phyloP scores from a whole-genome alignment of 2,329 filamentous ascomycete species.

The Plenodomus tracheiphilus region DNA sequence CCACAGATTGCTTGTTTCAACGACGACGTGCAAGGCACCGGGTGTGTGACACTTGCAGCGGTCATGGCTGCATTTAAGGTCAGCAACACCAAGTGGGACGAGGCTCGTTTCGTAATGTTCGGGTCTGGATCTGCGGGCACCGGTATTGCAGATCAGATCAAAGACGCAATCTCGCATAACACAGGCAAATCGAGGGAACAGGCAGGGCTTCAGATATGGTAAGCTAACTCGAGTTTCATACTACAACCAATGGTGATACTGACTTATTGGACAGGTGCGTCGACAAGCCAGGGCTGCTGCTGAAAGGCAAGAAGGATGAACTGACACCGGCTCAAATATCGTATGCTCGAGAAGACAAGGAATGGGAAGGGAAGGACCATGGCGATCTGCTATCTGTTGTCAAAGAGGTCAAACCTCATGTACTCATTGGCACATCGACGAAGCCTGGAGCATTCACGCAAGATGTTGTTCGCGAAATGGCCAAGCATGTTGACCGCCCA shows the following conservation, averaged over 20 bases:
- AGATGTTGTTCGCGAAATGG: conserved; percentile 75
- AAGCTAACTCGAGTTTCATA: conserved; percentile 5
- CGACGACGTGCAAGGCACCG: conserved; percentile 87
- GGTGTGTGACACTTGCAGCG: conserved; percentile 82
- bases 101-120: conserved; percentile 74
- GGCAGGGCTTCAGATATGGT: conserved; percentile 81
- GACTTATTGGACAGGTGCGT: conserved; percentile 62
- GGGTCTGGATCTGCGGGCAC: conserved; percentile 81
- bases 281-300: conserved; percentile 78
- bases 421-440: conserved; percentile 83
- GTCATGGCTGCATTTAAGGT: conserved; percentile 77
- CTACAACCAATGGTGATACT: conserved; percentile 3
- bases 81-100: conserved; percentile 65
- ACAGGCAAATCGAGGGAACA: conserved; percentile 69
- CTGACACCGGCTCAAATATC: conserved; percentile 68
- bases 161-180: conserved; percentile 75
- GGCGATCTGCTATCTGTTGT: conserved; percentile 68
- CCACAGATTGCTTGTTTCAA: conserved; percentile 82
- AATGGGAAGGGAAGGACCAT: conserved; percentile 64
- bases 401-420: conserved; percentile 73
- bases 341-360: conserved; percentile 66
- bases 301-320: conserved; percentile 62
- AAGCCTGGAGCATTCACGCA: conserved; percentile 75
- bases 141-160: conserved; percentile 83
- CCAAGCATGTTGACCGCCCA: conserved; percentile 70